Percentiles rank a stretch among this genome's conserved stretches.
Conservation (phyloP, 345 rosid species). For the Aurinia saxatilis region DNA sequence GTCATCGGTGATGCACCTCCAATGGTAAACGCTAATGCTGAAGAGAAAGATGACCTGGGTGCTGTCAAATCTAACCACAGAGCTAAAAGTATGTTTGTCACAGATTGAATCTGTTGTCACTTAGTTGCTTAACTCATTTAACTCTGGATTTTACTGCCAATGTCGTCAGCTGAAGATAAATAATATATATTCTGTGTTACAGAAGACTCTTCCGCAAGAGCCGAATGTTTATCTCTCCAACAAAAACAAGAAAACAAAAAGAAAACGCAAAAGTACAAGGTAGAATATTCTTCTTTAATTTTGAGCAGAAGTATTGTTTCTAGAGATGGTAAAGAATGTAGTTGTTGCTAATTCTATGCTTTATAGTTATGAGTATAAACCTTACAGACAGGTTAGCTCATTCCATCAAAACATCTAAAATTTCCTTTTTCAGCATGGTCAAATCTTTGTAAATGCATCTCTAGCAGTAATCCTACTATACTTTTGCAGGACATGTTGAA, state of each 20-base stretch:
- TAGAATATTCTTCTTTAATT: slow-evolving; percentile 22
- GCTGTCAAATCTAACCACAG: slow-evolving; percentile 27
- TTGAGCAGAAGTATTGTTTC: neutral
- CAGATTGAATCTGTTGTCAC: neutral
- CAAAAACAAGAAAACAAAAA: slow-evolving; percentile 53
- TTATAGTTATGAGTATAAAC: neutral
- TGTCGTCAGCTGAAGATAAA: neutral
- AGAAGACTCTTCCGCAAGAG: slow-evolving; percentile 36
- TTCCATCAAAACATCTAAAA: neutral
- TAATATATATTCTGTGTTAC: slow-evolving; percentile 18
- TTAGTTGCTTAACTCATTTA: neutral
- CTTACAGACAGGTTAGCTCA: neutral
- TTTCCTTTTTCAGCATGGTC: neutral
- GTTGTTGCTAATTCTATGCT: neutral
- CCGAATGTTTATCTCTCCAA: slow-evolving; percentile 50
- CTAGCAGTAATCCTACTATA: neutral
- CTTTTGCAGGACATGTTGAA: slow-evolving; percentile 56
- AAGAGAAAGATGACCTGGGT: slow-evolving; percentile 29
- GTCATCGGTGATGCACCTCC: slow-evolving; percentile 19
- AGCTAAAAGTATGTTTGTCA: slow-evolving; percentile 42
- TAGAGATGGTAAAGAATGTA: neutral
- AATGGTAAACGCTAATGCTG: slow-evolving; percentile 26
- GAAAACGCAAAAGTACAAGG: slow-evolving; percentile 60
- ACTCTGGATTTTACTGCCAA: neutral
- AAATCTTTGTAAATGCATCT: neutral